phyloP scores from a whole-genome alignment of 2,329 filamentous ascomycete genomes.

The Apiospora kogelbergensis region DNA sequence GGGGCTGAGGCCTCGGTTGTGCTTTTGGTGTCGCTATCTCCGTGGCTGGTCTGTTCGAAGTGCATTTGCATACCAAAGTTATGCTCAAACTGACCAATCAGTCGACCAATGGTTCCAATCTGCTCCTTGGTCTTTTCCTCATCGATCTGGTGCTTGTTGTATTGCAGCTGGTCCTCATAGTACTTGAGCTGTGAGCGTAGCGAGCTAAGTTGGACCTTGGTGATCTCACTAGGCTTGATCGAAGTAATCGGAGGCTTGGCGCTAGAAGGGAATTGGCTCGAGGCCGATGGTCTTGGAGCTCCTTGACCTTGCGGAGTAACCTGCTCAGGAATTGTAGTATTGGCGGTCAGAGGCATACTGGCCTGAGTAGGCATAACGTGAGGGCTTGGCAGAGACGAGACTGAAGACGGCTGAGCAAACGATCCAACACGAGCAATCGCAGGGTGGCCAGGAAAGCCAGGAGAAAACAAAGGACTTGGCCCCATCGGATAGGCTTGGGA shows the following conservation, averaged over 20 bases:
- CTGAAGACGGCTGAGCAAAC: constrained; percentile 18
- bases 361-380: constrained; percentile 13
- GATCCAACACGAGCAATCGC: constrained; percentile 20
- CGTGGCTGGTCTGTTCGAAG: constrained; percentile 45
- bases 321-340: not conserved
- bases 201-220: constrained; percentile 54
- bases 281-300: constrained; percentile 20
- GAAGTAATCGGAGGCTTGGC: constrained; percentile 52
- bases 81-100: constrained; percentile 51
- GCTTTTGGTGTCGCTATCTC: constrained; percentile 28
- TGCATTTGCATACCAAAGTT: constrained; percentile 44
- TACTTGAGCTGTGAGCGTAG: constrained; percentile 55
- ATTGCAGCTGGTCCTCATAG: constrained; percentile 57
- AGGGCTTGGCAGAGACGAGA: constrained; percentile 17
- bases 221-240: constrained; percentile 61
- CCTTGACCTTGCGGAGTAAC: constrained; percentile 8
- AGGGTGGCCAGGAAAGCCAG: constrained; percentile 19
- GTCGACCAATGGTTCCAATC: constrained; percentile 40
- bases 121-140: constrained; percentile 49
- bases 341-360: not conserved
- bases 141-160: constrained; percentile 64
- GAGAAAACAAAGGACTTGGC: constrained; percentile 21
- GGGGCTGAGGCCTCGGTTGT: not conserved
- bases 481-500: constrained; percentile 21
- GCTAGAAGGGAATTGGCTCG: constrained; percentile 12